A percentile compares a stretch with the other conserved stretches of the same genome.
Evolutionary conservation across 192 early-diverging fungal genomes (phyloP).

Genomic region (Coemansia javaensis): DNA sequence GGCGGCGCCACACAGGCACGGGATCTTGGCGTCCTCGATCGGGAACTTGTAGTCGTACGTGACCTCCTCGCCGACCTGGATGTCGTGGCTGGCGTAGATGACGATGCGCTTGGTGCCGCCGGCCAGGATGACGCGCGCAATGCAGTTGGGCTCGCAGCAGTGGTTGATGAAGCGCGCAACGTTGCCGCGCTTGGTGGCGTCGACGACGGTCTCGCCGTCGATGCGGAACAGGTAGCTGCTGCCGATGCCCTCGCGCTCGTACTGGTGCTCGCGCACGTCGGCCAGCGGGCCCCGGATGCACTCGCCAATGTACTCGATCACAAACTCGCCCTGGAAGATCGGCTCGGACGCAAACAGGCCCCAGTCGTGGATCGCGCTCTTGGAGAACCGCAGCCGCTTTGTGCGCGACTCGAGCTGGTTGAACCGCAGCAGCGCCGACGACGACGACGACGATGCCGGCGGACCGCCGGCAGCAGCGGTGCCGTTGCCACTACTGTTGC

Average conservation of each 20-base stretch:
- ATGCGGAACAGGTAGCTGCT: conserved; percentile 93
- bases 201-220: conserved; percentile 92
- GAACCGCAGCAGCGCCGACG: conserved; percentile 80
- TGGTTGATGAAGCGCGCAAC: conserved; percentile 98
- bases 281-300: conserved; percentile 91
- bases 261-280: conserved; percentile 89
- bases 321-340: conserved; percentile 92
- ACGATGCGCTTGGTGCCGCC: conserved; percentile 94
- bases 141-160: conserved; percentile 98
- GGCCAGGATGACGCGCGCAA: conserved; percentile 88
- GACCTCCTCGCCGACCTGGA: conserved; percentile 93
- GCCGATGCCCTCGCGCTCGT: conserved; percentile 91
- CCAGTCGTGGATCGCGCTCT: conserved; percentile 97
- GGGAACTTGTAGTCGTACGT: conserved; percentile 97
- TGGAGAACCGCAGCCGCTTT: conserved; percentile 86
- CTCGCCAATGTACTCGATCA: conserved; percentile 99
- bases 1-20: conserved; percentile 89
- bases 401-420: conserved; percentile 89
- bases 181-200: conserved; percentile 97
- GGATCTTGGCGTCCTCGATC: conserved; percentile 72
- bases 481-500: conserved; percentile 6
- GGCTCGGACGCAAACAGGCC: conserved; percentile 92
- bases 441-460: no score
- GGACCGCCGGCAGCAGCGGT: neutral
- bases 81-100: conserved; percentile 94